Evolutionary conservation across 768 basidiomycete genomes (phyloP), one percentile per base, ranked within the genome.

Genomic region (Mycena albidolilacea): DNA sequence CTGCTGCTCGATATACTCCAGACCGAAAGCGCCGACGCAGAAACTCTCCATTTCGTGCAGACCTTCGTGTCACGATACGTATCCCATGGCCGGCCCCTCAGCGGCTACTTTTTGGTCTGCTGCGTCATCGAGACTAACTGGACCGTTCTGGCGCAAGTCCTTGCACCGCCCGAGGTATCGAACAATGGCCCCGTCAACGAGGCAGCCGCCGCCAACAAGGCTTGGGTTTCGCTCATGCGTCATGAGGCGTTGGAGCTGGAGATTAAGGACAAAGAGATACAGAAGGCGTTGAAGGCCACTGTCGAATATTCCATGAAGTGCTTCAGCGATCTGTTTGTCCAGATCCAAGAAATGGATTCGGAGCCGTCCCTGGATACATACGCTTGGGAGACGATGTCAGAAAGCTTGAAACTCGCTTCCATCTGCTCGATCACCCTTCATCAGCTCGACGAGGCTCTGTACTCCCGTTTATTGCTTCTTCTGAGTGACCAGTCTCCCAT

Each of bases 341-440:
- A 96, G 79, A 92, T 96, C 63, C 90, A 95, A 78, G 93, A 93
- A 72, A 91, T 96, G 90, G 94, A 95, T 15, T 84, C 85, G 5
- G 93, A 95, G 71, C 95, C 94, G 14, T 88, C 92, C 0, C 77
- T 92, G 43, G 95, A 97, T 79, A 94, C 93, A n/a, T 97, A 96
- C 81, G 91, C 94, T 64, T 96, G 93, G 92, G 95, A 97, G 79
- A 96, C 95, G 0, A 92, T 97, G 91, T 94, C 95, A 11, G 95
- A 97, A 79, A 93, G 93, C 75, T 81, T 97, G 87, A 97, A 96
- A 94, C 84, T 97, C 21, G 92, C 94, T 4, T 91, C 94, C 5
- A 85, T 96, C 41, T 96, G 95, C 77, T 94, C 91, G 48, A 88
- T 94, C 57, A 93, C 92, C 9, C 84, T 92, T 39, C 87, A 87